Base-by-base conservation (phyloP, 1,284 basidiomycete genomes). In the Boletus albobrunnescens region DNA sequence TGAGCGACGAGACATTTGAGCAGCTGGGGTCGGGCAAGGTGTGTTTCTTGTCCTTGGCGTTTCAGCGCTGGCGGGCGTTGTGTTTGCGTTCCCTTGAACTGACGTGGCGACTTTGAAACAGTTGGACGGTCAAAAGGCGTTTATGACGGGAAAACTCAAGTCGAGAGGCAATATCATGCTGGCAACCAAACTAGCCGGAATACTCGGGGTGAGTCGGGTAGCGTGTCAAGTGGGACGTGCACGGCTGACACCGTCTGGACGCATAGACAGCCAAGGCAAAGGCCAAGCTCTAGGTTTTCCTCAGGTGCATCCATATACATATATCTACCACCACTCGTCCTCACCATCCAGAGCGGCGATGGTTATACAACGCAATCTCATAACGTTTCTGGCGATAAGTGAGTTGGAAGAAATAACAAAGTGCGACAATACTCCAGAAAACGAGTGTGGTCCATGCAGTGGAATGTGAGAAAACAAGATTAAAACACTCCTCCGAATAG, bases 81-180 rank as follows among this genome's bases (percentile, higher is more conserved):
- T n/a, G n/a, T n/a, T n/a, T n/a, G 14, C 28, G 14, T 28, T 5
- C 28, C 6, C 13, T 14, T 28, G 22, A 10, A 33, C 32, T 43
- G 9, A 36, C 10, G 24, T 4, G 24, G 14, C 14, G 2, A 7
- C 7, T 26, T 42, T 43, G 35, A 6, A 13, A 42, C 53, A 87
- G 85, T 70, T 84, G 26, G 86, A 91, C 59, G 92, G 90, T 9
- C 94, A 96, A 68, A 94, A 92, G 68, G 91, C 91, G 19, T 94
- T 93, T 74, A 91, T 94, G 88, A 90, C 88, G 13, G 92, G 93
- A 17, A 89, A 90, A 64, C 78, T 95, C 50, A 87, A 88, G 77
- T 85, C 85, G 14, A 85, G 80, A 65, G 88, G 88, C 41, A 91
- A 91, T 69, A 82, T 91, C 67, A 91, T 91, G 87, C 76, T 91